Conservation (phyloP, 1,139 yeast genomes). For the Saccharomyces hybrid region DNA sequence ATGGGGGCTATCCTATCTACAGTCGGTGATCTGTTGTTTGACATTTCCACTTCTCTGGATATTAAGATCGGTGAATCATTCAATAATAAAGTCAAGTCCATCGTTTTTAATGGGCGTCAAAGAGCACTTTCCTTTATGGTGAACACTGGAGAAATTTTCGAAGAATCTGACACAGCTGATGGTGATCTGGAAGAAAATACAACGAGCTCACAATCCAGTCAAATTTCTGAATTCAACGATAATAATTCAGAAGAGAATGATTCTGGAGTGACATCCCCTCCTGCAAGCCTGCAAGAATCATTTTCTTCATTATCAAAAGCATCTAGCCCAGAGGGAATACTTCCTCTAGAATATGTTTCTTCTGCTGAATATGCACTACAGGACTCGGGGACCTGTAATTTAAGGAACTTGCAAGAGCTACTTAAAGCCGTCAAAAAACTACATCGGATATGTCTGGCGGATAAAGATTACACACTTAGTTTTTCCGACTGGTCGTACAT, state of each 20-base stretch:
- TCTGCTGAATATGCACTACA: constrained; percentile 5
- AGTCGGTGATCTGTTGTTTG: constrained; percentile 54
- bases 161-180: constrained; percentile 4
- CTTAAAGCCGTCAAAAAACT: constrained; percentile 25
- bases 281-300: neutral
- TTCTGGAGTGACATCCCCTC: constrained; percentile 5
- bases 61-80: constrained; percentile 12
- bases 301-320: neutral
- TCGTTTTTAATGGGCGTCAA: constrained; percentile 4
- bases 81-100: constrained; percentile 7
- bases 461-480: constrained; percentile 32
- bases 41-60: constrained; percentile 26
- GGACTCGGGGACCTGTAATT: constrained; percentile 8
- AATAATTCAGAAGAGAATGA: constrained; percentile 2
- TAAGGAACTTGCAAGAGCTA: constrained; percentile 21
- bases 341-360: neutral
- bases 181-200: constrained; percentile 2
- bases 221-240: constrained; percentile 7
- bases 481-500: constrained; percentile 44
- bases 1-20: constrained; percentile 77
- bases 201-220: neutral
- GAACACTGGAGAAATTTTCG: constrained; percentile 6
- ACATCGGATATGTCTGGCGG: constrained; percentile 31
- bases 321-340: neutral
- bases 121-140: constrained; percentile 1